Conservation (phyloP, 2,329 filamentous ascomycete genomes). For the Fusarium cyanostomum region DNA sequence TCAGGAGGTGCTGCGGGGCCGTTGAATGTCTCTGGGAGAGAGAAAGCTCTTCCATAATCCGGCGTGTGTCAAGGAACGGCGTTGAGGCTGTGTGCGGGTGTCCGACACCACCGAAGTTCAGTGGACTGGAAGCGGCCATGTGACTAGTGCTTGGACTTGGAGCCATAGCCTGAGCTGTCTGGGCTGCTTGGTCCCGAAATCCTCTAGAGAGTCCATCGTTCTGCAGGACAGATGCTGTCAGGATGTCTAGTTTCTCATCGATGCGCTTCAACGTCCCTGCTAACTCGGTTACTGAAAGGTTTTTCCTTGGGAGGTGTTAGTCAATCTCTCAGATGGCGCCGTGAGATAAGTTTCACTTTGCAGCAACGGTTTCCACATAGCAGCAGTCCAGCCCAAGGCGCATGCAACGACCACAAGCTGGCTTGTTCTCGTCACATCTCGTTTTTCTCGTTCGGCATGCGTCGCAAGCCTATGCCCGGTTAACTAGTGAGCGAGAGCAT, state of each 20-base stretch:
- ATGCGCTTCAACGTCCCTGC: slow-evolving; percentile 13
- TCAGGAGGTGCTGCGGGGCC: slow-evolving; percentile 20
- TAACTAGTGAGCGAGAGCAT: neutral
- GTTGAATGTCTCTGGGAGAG: slow-evolving; percentile 21
- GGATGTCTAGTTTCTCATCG: slow-evolving; percentile 20
- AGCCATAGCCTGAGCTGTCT: neutral
- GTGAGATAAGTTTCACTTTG: slow-evolving; percentile 1
- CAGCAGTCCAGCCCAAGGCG: slow-evolving; percentile 16
- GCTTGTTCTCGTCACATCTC: slow-evolving; percentile 28
- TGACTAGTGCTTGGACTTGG: neutral
- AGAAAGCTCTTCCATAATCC: slow-evolving; percentile 15
- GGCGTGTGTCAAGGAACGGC: neutral
- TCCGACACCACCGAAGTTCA: neutral
- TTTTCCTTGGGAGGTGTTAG: slow-evolving; percentile 3
- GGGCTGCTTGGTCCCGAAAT: neutral
- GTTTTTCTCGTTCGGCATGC: slow-evolving; percentile 29
- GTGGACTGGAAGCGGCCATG: neutral
- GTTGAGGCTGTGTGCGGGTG: neutral
- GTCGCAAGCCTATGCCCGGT: slow-evolving; percentile 28
- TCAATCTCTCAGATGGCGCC: neutral
- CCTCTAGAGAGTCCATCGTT: neutral
- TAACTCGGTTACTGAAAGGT: slow-evolving; percentile 11
- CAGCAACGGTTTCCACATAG: slow-evolving; percentile 20
- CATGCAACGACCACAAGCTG: slow-evolving; percentile 18
- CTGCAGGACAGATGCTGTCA: neutral